A percentile compares a stretch with the other conserved stretches of the same genome.
These are phyloP conservation scores for Diutina scorzettiae DNA, from an alignment of 1,139 yeast species.

Conservation along the genomic window DNA sequence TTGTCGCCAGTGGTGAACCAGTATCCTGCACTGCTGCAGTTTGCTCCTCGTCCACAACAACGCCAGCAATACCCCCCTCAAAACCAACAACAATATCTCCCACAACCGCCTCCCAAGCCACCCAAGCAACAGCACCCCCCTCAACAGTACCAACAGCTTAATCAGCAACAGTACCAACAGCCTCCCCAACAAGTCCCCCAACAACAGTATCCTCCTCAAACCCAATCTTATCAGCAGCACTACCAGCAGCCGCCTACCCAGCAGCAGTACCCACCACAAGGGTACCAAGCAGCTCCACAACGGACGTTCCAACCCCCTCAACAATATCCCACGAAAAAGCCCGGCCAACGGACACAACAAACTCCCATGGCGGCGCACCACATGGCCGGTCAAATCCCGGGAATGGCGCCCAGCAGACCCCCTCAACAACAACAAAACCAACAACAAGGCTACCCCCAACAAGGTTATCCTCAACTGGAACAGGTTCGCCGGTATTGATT, in stretches of 20 bases:
- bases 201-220: slow-evolving; percentile 6
- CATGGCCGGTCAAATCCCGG: background rate
- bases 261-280: background rate
- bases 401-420: background rate
- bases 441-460: background rate
- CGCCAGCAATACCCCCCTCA: slow-evolving; percentile 9
- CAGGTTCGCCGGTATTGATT: background rate
- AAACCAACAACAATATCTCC: slow-evolving; percentile 11
- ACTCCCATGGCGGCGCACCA: slow-evolving; percentile 3
- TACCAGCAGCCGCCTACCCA: slow-evolving; percentile 7
- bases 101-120: slow-evolving; percentile 10
- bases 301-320: slow-evolving; percentile 7
- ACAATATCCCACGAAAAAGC: slow-evolving; percentile 5
- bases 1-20: background rate
- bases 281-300: slow-evolving; percentile 7
- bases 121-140: slow-evolving; percentile 7
- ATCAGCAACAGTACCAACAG: slow-evolving; percentile 7
- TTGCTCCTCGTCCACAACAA: slow-evolving; percentile 5
- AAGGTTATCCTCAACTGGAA: background rate
- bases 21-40: background rate
- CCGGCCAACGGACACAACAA: background rate
- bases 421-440: background rate
- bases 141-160: slow-evolving; percentile 8
- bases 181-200: slow-evolving; percentile 7
- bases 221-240: slow-evolving; percentile 4